Conservation (phyloP, 352 stramenopile genomes). For the Pythium grandisporangium region DNA sequence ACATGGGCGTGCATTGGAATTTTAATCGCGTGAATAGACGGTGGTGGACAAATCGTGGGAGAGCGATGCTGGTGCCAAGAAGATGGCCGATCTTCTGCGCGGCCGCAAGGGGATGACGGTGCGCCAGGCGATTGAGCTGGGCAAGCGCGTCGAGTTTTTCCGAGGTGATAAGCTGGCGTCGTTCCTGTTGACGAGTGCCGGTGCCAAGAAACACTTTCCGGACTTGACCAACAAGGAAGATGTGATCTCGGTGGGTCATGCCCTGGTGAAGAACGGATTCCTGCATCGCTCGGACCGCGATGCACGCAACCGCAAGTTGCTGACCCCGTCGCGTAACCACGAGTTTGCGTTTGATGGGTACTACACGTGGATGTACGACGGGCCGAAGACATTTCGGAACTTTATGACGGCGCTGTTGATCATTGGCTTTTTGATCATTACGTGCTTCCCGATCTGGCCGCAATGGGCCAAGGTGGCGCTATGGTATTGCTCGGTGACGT, state of each 20-base stretch:
- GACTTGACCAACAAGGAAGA: conserved; percentile 76
- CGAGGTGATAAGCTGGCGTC: conserved; percentile 83
- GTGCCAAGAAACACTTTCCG: conserved; percentile 79
- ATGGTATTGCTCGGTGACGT: conserved; percentile 98
- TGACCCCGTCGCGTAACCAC: conserved; percentile 75
- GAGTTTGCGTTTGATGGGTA: conserved; percentile 95
- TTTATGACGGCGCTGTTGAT: conserved; percentile 96
- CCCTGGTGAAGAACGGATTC: conserved; percentile 70
- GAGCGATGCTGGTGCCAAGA: conserved; percentile 60
- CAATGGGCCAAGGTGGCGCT: conserved; percentile 96
- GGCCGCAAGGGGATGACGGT: conserved; percentile 83
- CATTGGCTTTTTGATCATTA: conserved; percentile 95
- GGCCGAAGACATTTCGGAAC: conserved; percentile 96
- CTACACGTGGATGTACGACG: conserved; percentile 99
- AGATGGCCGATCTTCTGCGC: conserved; percentile 78
- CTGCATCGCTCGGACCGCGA: conserved; percentile 85
- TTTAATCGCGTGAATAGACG: no score
- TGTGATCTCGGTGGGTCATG: conserved; percentile 55
- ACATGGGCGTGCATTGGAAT: no score
- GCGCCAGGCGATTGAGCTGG: conserved; percentile 83
- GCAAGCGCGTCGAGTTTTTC: conserved; percentile 90
- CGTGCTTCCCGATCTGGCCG: conserved; percentile 99
- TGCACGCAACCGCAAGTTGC: conserved; percentile 78
- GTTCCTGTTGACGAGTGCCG: conserved; percentile 72
- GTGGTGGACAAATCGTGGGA: conserved; percentile 55